Evolutionary conservation across 345 rosid genomes (phyloP).

Genomic region (Passiflora organensis): DNA sequence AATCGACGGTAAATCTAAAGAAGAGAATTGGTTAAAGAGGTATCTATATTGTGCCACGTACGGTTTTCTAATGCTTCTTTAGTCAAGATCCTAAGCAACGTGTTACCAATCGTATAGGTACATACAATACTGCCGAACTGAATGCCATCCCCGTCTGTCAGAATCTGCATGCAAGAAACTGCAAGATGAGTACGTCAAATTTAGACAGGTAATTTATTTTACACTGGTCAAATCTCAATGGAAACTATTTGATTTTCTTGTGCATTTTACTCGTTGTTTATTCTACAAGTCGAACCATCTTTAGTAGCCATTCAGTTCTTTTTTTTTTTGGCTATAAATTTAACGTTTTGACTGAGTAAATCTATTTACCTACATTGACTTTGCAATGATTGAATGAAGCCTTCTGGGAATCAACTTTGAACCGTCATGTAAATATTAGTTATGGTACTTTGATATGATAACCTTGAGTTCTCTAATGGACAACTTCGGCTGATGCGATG

Average conservation of each 20-base stretch:
- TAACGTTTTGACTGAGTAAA: constrained; percentile 2
- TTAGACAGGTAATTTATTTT: constrained; percentile 59
- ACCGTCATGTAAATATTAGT: not conserved
- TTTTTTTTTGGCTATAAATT: not conserved
- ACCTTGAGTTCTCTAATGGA: too few relatives aligned
- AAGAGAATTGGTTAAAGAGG: constrained; percentile 96
- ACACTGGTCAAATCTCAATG: too few relatives aligned
- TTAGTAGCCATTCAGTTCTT: not conserved
- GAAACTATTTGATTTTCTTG: not conserved
- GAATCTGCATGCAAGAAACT: constrained; percentile 66
- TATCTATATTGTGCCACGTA: constrained; percentile 16
- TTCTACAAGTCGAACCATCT: not conserved
- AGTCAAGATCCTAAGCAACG: constrained; percentile 7
- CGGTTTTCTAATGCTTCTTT: constrained; percentile 2
- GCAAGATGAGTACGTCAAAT: constrained; percentile 73
- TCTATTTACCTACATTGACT: not conserved
- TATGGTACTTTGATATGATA: too few relatives aligned
- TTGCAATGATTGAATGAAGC: not conserved
- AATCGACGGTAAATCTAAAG: constrained; percentile 53
- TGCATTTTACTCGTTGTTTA: not conserved
- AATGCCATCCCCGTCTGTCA: constrained; percentile 80
- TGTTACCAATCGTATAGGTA: constrained; percentile 42
- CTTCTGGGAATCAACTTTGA: not conserved
- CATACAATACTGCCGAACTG: constrained; percentile 73
- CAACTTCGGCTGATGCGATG: too few relatives aligned